Evolutionary conservation across 1,284 basidiomycete genomes (phyloP).

Genomic region (Sanguinoderma infundibulare): DNA sequence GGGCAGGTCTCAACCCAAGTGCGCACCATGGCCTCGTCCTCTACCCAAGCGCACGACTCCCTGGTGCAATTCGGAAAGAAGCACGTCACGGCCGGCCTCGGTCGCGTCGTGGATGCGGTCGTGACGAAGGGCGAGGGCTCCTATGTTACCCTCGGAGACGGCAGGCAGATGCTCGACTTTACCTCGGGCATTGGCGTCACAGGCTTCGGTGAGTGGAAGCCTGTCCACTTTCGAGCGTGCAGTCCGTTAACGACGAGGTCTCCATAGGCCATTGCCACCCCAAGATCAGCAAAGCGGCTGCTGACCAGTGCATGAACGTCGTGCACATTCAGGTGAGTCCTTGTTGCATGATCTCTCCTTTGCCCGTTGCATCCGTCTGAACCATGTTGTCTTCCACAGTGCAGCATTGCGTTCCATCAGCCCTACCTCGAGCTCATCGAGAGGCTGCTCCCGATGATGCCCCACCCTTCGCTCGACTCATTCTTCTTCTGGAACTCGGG

Average conservation of each 20-base stretch:
- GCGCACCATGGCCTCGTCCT: constrained; percentile 26
- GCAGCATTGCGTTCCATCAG: constrained; percentile 78
- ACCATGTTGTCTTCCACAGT: constrained; percentile 45
- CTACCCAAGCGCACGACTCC: constrained; percentile 27
- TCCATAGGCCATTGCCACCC: constrained; percentile 84
- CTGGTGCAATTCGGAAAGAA: constrained; percentile 54
- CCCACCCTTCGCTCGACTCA: constrained; percentile 86
- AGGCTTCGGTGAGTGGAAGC: constrained; percentile 59
- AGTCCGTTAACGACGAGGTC: not conserved
- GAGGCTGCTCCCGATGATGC: constrained; percentile 81
- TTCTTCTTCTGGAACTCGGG: constrained; percentile 98
- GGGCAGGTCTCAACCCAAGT: not conserved
- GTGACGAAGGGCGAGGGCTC: constrained; percentile 82
- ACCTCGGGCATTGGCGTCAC: constrained; percentile 88
- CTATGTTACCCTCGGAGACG: constrained; percentile 75
- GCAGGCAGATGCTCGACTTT: constrained; percentile 79
- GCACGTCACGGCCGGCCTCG: constrained; percentile 76
- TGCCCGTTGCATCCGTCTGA: not conserved
- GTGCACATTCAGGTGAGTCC: constrained; percentile 73
- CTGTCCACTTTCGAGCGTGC: not conserved
- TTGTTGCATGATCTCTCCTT: too few species aligned
- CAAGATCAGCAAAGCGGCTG: constrained; percentile 84
- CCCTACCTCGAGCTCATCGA: constrained; percentile 82
- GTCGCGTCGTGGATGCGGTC: constrained; percentile 70
- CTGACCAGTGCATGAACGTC: constrained; percentile 81